Base-by-base conservation (phyloP, 345 rosid genomes). In the Camelina neglecta region DNA sequence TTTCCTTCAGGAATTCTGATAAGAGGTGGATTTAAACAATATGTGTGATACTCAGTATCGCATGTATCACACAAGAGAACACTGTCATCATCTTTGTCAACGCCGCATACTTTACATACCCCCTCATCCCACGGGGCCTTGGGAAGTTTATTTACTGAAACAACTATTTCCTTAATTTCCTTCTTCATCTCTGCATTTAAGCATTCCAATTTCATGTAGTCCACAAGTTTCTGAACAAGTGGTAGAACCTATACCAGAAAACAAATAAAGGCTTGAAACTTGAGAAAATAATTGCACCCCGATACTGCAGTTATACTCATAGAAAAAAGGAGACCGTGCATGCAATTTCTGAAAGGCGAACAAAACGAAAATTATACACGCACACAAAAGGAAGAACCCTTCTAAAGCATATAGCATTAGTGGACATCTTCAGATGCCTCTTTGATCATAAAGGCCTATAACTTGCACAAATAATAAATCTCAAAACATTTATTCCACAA, bases 81-180 rank as follows among this genome's bases (percentile, higher is more conserved):
- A 74, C 98, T 95, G 76, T 92, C 93, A 79, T 95, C 99, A 79
- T 95, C 98, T 85, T 82, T 95, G 86, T 95, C 99, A 54, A 92
- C 83, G 62, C 99, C 99, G 53, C 99, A 95, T 55, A 92, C 92
- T 90, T 95, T 92, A 85, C 99, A 95, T 61, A 95, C 87, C 65
- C 99, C 99, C 71, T 95, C 99, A 80, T 95, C 99, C 99, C 99
- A 95, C 13, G 99, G 98, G 44, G 98, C 98, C 81, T 89, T 95
- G 24, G 99, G 99, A 51, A 95, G 87, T 72, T 85, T 83, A 77
- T 80, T 88, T 57, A 82, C 57, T n/a, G 86, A 85, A 81, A 85
- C 87, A 79, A 90, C 77, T 78, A 89, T 48, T 75, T 85, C 88
- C 74, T 85, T 87, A 44, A 95, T 73, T 73, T 92, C 97, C 73